phyloP scores from a whole-genome alignment of 805 yeast genomes.

The Candida ponderosae region DNA sequence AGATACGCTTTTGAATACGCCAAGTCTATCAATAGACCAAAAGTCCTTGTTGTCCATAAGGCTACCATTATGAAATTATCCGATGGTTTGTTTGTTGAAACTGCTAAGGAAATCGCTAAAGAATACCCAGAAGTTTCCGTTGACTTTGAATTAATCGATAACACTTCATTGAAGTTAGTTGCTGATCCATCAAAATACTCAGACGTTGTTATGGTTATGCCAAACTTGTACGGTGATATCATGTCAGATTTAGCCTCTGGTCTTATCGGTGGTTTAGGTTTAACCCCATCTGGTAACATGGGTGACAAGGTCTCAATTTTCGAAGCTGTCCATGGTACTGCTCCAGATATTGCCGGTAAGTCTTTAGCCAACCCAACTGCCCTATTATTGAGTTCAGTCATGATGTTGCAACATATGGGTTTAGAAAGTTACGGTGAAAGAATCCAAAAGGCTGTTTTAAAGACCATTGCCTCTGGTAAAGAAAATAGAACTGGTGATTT shows the following conservation, averaged over 20 bases:
- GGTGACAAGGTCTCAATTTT: slow-evolving; percentile 96
- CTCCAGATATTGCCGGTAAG: slow-evolving; percentile 99
- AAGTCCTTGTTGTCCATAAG: slow-evolving; percentile 93
- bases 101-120: slow-evolving; percentile 82
- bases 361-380: slow-evolving; percentile 99
- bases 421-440: slow-evolving; percentile 72
- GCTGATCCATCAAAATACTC: slow-evolving; percentile 80
- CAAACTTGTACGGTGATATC: slow-evolving; percentile 98
- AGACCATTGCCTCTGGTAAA: slow-evolving; percentile 90
- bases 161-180: slow-evolving; percentile 87
- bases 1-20: slow-evolving; percentile 98
- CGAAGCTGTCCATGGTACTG: slow-evolving; percentile 99
- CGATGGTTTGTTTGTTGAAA: slow-evolving; percentile 91
- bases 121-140: slow-evolving; percentile 88
- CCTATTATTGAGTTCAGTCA: slow-evolving; percentile 85
- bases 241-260: slow-evolving; percentile 97
- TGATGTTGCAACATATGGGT: slow-evolving; percentile 99
- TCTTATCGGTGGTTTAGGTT: slow-evolving; percentile 96
- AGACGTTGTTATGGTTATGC: slow-evolving; percentile 91
- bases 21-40: slow-evolving; percentile 75
- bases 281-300: slow-evolving; percentile 99
- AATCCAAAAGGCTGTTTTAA: slow-evolving; percentile 80
- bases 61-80: slow-evolving; percentile 97
- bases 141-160: slow-evolving; percentile 85
- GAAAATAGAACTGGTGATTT: slow-evolving; percentile 96